These are phyloP conservation scores for Neurospora sp. DNA, from an alignment of 2,329 filamentous ascomycete species.

Conservation along the genomic window DNA sequence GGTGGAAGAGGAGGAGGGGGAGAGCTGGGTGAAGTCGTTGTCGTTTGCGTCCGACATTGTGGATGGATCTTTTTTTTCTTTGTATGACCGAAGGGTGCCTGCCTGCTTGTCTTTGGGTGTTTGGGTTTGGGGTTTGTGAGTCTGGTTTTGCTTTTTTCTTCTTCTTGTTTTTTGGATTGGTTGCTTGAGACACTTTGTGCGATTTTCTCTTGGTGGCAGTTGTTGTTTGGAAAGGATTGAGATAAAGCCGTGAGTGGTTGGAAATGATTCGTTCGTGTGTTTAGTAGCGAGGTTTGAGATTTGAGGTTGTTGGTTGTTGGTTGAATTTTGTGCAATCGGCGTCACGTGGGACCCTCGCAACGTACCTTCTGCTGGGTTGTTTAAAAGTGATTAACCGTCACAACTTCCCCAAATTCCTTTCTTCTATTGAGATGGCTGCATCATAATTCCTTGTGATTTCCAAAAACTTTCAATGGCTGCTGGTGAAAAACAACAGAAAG, in stretches of 20 bases:
- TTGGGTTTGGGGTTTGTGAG: too few species aligned
- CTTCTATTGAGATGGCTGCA: not conserved
- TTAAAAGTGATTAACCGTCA: not conserved
- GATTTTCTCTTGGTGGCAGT: not conserved
- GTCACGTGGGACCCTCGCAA: not conserved
- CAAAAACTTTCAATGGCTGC: not conserved
- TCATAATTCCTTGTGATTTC: not conserved
- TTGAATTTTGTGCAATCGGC: not conserved
- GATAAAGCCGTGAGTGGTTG: not conserved
- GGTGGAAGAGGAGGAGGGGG: not conserved
- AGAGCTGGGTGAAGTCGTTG: not conserved
- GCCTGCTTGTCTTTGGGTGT: too few species aligned
- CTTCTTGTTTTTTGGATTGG: not conserved
- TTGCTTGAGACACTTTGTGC: not conserved
- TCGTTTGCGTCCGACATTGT: not conserved
- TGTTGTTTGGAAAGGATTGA: not conserved
- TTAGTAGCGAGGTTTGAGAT: not conserved
- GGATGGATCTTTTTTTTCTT: not conserved
- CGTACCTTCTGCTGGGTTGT: not conserved
- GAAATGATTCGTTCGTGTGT: not conserved
- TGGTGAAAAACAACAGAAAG: not conserved
- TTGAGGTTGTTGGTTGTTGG: not conserved
- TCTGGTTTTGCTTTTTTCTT: not conserved
- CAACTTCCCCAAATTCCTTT: not conserved
- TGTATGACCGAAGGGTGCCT: not conserved